A percentile compares a stretch with the other conserved stretches of the same genome.
Evolutionary conservation across 257 asterid genomes (phyloP).

Genomic region (Scutellaria baicalensis): DNA sequence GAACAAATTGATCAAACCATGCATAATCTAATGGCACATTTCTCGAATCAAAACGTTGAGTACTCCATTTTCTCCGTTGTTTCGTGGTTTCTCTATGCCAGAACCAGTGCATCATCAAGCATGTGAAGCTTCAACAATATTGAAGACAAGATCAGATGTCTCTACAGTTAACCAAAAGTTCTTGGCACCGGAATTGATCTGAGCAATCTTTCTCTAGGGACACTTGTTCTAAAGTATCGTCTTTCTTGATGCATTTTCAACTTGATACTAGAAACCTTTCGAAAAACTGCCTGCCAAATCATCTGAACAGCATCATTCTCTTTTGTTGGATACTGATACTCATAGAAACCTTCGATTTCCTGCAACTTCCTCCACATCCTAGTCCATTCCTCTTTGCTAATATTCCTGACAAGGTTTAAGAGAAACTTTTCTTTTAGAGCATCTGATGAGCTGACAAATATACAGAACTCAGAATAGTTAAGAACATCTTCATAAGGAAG

Average conservation of each 20-base stretch:
- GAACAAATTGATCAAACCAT: slow-evolving; percentile 16
- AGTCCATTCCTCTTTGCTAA: slow-evolving; percentile 49
- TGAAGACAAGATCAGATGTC: not conserved
- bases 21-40: not conserved
- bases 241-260: slow-evolving; percentile 21
- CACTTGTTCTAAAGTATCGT: slow-evolving; percentile 14
- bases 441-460: slow-evolving; percentile 40
- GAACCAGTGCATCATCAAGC: not conserved
- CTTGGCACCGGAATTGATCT: slow-evolving; percentile 25
- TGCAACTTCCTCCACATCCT: slow-evolving; percentile 45
- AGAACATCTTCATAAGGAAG: slow-evolving; percentile 56
- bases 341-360: slow-evolving; percentile 34
- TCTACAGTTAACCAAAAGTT: slow-evolving; percentile 17
- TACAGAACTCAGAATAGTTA: slow-evolving; percentile 44
- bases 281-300: slow-evolving; percentile 50
- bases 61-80: not conserved
- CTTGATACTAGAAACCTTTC: slow-evolving; percentile 38
- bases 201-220: not conserved
- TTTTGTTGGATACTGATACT: slow-evolving; percentile 45
- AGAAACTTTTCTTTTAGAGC: slow-evolving; percentile 35
- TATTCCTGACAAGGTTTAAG: slow-evolving; percentile 31
- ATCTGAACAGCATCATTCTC: slow-evolving; percentile 55
- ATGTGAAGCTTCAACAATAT: not conserved
- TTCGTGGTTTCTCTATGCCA: not conserved
- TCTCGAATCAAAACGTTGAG: not conserved